A percentile compares a stretch with the other conserved stretches of the same genome.
These are phyloP conservation scores for Leccinum olivaceopallidum DNA, from an alignment of 768 basidiomycete species.

Conservation along the genomic window DNA sequence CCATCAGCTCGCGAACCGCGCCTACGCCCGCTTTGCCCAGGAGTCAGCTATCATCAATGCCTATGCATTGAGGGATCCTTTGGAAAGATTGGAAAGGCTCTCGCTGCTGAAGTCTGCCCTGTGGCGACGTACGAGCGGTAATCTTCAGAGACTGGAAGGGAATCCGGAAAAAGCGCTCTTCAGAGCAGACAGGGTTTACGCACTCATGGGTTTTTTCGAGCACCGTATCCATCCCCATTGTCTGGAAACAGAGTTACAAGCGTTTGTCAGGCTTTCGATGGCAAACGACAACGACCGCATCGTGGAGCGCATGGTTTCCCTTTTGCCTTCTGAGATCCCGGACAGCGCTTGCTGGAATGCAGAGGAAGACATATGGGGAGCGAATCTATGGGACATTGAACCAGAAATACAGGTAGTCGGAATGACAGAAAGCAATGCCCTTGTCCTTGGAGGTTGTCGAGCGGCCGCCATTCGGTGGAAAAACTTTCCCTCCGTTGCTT, in stretches of 20 bases:
- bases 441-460: constrained; percentile 29
- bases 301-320: constrained; percentile 24
- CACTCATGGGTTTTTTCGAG: constrained; percentile 29
- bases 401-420: constrained; percentile 20
- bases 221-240: constrained; percentile 24
- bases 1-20: constrained; percentile 24
- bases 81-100: constrained; percentile 27
- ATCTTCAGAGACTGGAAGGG: not conserved
- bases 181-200: constrained; percentile 26
- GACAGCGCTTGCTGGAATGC: constrained; percentile 19
- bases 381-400: constrained; percentile 24
- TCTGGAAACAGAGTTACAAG: constrained; percentile 21
- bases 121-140: constrained; percentile 22
- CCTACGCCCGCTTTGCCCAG: constrained; percentile 14
- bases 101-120: constrained; percentile 22
- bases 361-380: constrained; percentile 18
- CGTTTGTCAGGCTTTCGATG: constrained; percentile 25
- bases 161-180: not conserved
- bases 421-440: constrained; percentile 12
- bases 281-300: constrained; percentile 26
- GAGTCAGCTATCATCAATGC: constrained; percentile 27
- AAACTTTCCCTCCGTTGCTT: constrained; percentile 22
- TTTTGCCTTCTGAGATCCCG: constrained; percentile 10
- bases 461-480: constrained; percentile 25
- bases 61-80: constrained; percentile 18